phyloP scores from a whole-genome alignment of 805 yeast species.

The Komagataella mondaviorum region DNA sequence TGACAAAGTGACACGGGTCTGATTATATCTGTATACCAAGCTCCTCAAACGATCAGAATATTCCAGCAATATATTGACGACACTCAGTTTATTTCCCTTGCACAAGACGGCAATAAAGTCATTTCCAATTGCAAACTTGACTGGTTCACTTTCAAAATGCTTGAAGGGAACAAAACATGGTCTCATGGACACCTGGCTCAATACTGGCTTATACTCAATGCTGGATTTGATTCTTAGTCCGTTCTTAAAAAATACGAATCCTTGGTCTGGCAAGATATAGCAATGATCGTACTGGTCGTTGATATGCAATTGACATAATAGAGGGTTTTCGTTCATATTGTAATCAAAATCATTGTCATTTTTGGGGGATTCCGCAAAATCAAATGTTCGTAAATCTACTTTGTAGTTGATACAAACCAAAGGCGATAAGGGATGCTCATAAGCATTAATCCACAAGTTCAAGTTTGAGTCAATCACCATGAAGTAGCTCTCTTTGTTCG shows the following conservation, averaged over 20 bases:
- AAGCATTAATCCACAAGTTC: constrained; percentile 2
- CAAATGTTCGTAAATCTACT: neutral
- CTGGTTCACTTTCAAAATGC: neutral
- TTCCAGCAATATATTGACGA: neutral
- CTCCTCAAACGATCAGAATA: neutral
- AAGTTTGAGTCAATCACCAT: neutral
- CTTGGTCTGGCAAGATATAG: neutral
- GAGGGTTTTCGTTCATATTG: neutral
- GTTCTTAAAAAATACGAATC: constrained; percentile 1
- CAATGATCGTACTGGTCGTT: constrained; percentile 1
- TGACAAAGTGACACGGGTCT: neutral
- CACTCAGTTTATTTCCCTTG: neutral
- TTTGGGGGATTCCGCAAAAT: neutral
- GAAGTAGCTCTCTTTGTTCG: constrained; percentile 1
- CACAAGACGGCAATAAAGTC: neutral
- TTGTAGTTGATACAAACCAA: constrained; percentile 1
- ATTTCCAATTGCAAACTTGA: neutral
- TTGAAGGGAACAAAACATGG: neutral
- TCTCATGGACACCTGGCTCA: neutral
- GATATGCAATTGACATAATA: neutral
- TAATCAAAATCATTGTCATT: neutral
- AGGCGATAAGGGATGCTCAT: constrained; percentile 1
- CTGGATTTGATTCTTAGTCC: neutral
- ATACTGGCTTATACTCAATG: neutral
- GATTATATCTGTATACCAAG: neutral